These are phyloP conservation scores for Linum trigynum DNA, from an alignment of 345 rosid species.

Conservation along the genomic window DNA sequence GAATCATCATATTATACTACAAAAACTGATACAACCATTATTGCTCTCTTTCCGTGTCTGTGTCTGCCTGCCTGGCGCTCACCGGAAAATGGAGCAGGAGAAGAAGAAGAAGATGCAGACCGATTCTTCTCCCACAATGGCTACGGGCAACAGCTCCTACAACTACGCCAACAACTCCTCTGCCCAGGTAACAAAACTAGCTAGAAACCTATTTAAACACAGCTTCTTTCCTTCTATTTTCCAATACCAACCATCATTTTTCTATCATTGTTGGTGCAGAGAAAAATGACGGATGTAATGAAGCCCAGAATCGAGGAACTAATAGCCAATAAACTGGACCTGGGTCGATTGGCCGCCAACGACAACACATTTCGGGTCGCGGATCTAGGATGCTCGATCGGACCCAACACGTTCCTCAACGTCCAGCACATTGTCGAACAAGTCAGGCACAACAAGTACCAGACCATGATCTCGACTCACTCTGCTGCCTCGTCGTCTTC, in stretches of 20 bases:
- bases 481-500: too few relatives aligned
- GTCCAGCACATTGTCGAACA: slow-evolving; percentile 12
- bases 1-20: too few relatives aligned
- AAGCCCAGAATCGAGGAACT: slow-evolving; percentile 2
- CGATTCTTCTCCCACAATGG: background rate
- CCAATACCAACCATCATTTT: too few relatives aligned
- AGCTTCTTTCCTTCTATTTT: too few relatives aligned
- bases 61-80: too few relatives aligned
- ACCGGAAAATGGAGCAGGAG: too few relatives aligned
- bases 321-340: slow-evolving; percentile 10
- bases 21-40: too few relatives aligned
- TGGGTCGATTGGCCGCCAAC: background rate
- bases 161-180: slow-evolving; percentile 3
- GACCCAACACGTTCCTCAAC: slow-evolving; percentile 15
- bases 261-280: background rate
- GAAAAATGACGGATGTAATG: background rate
- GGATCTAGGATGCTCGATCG: slow-evolving; percentile 13
- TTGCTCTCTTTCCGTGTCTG: too few relatives aligned
- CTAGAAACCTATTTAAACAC: too few relatives aligned
- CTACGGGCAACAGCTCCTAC: background rate
- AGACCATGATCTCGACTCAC: background rate
- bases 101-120: too few relatives aligned
- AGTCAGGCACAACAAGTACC: slow-evolving; percentile 8
- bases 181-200: slow-evolving; percentile 2
- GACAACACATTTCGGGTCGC: background rate